phyloP scores from a whole-genome alignment of 495 filamentous ascomycete genomes.

The Penicillium argentinense region DNA sequence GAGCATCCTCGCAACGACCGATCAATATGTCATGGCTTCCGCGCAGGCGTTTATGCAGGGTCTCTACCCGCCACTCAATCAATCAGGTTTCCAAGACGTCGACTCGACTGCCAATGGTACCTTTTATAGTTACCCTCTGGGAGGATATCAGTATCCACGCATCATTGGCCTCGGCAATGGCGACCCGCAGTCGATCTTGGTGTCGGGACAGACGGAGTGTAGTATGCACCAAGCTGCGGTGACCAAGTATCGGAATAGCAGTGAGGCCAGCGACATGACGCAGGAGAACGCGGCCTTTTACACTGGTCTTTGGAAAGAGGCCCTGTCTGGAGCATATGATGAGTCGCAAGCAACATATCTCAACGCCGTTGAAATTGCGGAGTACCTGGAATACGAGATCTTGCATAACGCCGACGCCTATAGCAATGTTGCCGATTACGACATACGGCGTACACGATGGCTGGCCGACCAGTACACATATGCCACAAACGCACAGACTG shows the following conservation, averaged over 20 bases:
- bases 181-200: conserved; percentile 56
- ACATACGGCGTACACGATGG: conserved; percentile 57
- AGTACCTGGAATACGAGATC: conserved; percentile 70
- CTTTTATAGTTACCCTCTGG: conserved; percentile 55
- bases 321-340: conserved; percentile 35
- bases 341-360: conserved; percentile 47
- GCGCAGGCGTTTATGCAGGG: conserved; percentile 79
- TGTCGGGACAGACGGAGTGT: conserved; percentile 62
- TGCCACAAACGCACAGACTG: conserved; percentile 60
- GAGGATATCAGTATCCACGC: conserved; percentile 72
- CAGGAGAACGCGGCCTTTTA: conserved; percentile 52
- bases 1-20: conserved; percentile 43
- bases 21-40: conserved; percentile 55
- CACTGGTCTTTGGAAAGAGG: conserved; percentile 37
- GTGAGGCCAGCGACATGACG: conserved; percentile 36
- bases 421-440: conserved; percentile 48
- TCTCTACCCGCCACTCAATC: conserved; percentile 68
- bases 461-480: conserved; percentile 68
- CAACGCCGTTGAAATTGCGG: conserved; percentile 63
- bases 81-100: conserved; percentile 37
- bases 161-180: conserved; percentile 51
- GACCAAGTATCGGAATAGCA: conserved; percentile 37
- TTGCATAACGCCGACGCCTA: conserved; percentile 69
- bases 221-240: conserved; percentile 37
- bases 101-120: conserved; percentile 56